These are phyloP conservation scores for Tuber indicum DNA, from an alignment of 495 filamentous ascomycete genomes.

Conservation along the genomic window DNA sequence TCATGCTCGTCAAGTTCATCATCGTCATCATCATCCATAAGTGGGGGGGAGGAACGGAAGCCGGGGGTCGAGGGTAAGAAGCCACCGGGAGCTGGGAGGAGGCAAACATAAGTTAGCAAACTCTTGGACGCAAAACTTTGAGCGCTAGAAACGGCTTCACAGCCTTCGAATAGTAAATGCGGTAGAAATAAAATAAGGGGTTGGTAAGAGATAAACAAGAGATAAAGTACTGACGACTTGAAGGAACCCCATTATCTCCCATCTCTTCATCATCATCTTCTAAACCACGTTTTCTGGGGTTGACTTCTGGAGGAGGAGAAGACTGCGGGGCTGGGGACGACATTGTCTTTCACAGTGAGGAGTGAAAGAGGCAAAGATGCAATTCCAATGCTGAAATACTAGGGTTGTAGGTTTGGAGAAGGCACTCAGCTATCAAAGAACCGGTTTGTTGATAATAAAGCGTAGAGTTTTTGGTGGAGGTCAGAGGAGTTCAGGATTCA, in stretches of 20 bases:
- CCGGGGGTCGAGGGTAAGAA: slow-evolving; percentile 35
- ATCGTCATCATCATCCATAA: slow-evolving; percentile 39
- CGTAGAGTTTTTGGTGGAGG: background rate
- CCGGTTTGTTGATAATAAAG: slow-evolving; percentile 8
- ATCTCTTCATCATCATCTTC: slow-evolving; percentile 37
- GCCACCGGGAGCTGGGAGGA: slow-evolving; percentile 21
- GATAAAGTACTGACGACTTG: slow-evolving; percentile 29
- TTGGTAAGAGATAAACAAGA: background rate
- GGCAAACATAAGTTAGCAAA: background rate
- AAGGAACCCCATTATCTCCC: slow-evolving; percentile 31
- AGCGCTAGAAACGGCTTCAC: background rate
- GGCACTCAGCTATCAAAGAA: background rate
- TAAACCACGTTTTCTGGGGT: slow-evolving; percentile 36
- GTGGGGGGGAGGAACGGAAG: slow-evolving; percentile 38
- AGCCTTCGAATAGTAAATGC: background rate
- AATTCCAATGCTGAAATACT: background rate
- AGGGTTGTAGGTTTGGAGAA: background rate
- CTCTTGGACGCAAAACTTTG: background rate
- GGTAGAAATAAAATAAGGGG: background rate
- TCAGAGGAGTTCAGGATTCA: background rate
- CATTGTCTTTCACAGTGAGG: slow-evolving; percentile 15
- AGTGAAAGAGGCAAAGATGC: background rate
- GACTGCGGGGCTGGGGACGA: slow-evolving; percentile 38
- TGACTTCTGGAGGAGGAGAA: slow-evolving; percentile 36
- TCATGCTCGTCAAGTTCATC: slow-evolving; percentile 38